Evolutionary conservation across 352 stramenopile species (phyloP), one percentile per base, ranked within the genome.

Genomic region (Phytophthora quininea): DNA sequence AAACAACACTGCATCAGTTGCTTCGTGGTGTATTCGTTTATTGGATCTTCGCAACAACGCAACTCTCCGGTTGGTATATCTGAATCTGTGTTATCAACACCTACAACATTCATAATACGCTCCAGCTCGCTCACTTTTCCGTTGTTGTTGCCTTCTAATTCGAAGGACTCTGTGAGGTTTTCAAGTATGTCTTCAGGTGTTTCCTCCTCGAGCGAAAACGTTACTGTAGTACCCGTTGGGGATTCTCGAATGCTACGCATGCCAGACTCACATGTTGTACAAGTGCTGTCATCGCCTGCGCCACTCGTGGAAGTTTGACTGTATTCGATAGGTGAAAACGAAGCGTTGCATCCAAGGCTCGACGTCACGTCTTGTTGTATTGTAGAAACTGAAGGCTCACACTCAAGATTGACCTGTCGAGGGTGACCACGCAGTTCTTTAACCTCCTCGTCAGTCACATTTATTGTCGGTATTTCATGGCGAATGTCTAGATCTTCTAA

Each of bases 51-150:
- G 42, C 19, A 29, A 19, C 42, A 27, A 9, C 42, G 42, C 19
- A 48, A 1, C 6, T 48, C 42, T 10, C 42, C 42, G 19, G 24
- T 48, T 48, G 42, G 42, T 24, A 24, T 6, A 29, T 76, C 54
- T 2, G 67, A 49, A 30, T 76, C 62, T 62, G 69, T 71, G 27
- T 75, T 75, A 47, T 53, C 27, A 35, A 62, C 32, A 38, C 42
- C 43, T 19, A 47, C 30, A 4, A 32, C 43, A 54, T 9, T 47
- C 8, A 62, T n/a, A 47, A 54, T 54, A 4, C n/a, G 19, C 14
- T 62, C 30, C 8, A 63, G 10, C 46, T 63, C 45, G 9, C 45
- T 63, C 15, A 55, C 40, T 11, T 49, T 55, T 10, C 19, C 40
- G 31, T 30, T 38, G 10, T 54, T 12, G 6, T 49, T 46, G 9